Evolutionary conservation across 176 grass and related monocot species (phyloP).

Genomic region (Chloris gayana): DNA sequence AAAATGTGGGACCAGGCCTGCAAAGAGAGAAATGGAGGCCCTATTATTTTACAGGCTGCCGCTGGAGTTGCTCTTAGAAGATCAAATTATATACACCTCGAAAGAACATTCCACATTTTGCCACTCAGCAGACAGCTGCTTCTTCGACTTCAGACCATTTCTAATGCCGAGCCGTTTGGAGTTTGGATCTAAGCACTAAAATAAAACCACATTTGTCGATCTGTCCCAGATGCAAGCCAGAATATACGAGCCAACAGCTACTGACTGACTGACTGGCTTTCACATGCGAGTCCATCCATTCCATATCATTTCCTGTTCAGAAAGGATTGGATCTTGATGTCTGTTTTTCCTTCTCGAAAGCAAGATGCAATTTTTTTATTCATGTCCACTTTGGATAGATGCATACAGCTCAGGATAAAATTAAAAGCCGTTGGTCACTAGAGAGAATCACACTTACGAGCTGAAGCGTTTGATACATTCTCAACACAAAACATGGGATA

Average conservation of each 20-base stretch:
- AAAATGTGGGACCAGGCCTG: too few species aligned
- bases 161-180: background rate
- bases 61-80: too few species aligned
- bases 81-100: background rate
- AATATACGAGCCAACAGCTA: constrained; percentile 13
- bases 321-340: constrained; percentile 2
- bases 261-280: constrained; percentile 22
- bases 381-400: background rate
- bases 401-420: background rate
- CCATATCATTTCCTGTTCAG: constrained; percentile 18
- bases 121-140: constrained; percentile 3
- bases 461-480: background rate
- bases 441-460: background rate
- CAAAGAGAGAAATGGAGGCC: too few species aligned
- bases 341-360: background rate
- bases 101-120: constrained; percentile 43
- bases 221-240: constrained; percentile 44
- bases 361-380: background rate
- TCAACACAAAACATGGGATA: background rate
- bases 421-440: constrained; percentile 12
- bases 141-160: constrained; percentile 30
- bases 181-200: constrained; percentile 48
- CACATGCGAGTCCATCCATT: constrained; percentile 32
- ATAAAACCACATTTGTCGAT: constrained; percentile 28
- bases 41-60: too few species aligned